Evolutionary conservation across 2,329 filamentous ascomycete species (phyloP).

Genomic region (Stromatinia cepivora): DNA sequence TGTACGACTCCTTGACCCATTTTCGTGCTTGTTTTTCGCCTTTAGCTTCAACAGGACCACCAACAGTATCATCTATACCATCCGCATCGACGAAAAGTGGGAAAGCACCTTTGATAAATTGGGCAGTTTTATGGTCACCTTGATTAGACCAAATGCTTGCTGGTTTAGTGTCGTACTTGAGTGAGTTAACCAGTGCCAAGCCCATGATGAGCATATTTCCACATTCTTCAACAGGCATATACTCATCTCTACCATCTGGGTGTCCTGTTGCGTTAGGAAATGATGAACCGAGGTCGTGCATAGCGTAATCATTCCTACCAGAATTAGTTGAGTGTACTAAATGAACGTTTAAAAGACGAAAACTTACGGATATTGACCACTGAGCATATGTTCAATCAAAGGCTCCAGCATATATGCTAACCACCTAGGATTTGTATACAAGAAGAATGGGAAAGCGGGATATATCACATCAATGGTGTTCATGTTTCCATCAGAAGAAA

Average conservation of each 20-base stretch:
- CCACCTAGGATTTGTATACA: constrained; percentile 82
- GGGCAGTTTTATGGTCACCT: constrained; percentile 37
- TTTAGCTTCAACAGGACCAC: constrained; percentile 49
- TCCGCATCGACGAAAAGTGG: constrained; percentile 47
- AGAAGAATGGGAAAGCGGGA: constrained; percentile 80
- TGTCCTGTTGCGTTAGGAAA: constrained; percentile 80
- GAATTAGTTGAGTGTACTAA: not conserved
- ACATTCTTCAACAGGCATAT: constrained; percentile 67
- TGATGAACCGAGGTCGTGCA: constrained; percentile 72
- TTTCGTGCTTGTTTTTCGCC: constrained; percentile 58
- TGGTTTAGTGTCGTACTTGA: constrained; percentile 61
- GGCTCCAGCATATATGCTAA: constrained; percentile 77
- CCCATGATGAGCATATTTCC: constrained; percentile 72
- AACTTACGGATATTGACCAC: constrained; percentile 69
- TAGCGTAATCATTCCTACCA: constrained; percentile 66
- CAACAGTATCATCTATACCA: constrained; percentile 63
- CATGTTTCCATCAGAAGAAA: constrained; percentile 80
- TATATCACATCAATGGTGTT: constrained; percentile 89
- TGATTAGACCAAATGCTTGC: constrained; percentile 59
- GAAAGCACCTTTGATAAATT: constrained; percentile 34
- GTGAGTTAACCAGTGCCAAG: constrained; percentile 71
- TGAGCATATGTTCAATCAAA: constrained; percentile 76
- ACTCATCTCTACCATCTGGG: constrained; percentile 60
- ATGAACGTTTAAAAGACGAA: not conserved
- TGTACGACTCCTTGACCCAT: constrained; percentile 63